Conservation (phyloP, 208 protist species). For the Leishmania gerbilli region DNA sequence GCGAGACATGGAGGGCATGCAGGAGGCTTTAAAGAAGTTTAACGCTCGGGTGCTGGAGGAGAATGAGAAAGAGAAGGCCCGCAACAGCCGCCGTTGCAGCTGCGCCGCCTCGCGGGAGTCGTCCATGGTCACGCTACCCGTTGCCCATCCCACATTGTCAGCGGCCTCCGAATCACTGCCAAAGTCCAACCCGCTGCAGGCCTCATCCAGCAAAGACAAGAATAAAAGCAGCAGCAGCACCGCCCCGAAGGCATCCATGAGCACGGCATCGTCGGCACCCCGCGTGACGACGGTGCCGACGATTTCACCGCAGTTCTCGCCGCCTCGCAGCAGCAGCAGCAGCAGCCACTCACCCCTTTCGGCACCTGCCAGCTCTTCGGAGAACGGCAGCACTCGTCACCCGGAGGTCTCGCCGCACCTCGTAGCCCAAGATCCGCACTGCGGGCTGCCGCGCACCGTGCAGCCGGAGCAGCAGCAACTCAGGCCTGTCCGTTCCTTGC, state of each 20-base stretch:
- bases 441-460: slow-evolving; percentile 7
- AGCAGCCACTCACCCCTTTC: not conserved
- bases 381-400: not conserved
- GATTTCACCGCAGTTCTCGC: not conserved
- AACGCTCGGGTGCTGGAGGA: slow-evolving; percentile 24
- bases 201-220: not conserved
- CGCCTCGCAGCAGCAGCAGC: not conserved
- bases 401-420: not conserved
- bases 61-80: slow-evolving; percentile 5
- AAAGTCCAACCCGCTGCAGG: not conserved
- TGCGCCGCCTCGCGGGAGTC: slow-evolving; percentile 2
- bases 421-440: slow-evolving; percentile 12
- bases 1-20: slow-evolving; percentile 7
- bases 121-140: not conserved
- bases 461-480: slow-evolving; percentile 3
- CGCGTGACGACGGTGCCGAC: not conserved
- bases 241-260: not conserved
- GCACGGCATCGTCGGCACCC: not conserved
- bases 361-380: not conserved
- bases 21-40: slow-evolving; percentile 14
- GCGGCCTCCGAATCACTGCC: not conserved
- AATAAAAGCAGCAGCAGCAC: not conserved
- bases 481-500: not conserved
- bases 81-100: slow-evolving; percentile 1
- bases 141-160: not conserved